phyloP scores from a whole-genome alignment of 352 stramenopile genomes.

The Globisporangium barbulae region DNA sequence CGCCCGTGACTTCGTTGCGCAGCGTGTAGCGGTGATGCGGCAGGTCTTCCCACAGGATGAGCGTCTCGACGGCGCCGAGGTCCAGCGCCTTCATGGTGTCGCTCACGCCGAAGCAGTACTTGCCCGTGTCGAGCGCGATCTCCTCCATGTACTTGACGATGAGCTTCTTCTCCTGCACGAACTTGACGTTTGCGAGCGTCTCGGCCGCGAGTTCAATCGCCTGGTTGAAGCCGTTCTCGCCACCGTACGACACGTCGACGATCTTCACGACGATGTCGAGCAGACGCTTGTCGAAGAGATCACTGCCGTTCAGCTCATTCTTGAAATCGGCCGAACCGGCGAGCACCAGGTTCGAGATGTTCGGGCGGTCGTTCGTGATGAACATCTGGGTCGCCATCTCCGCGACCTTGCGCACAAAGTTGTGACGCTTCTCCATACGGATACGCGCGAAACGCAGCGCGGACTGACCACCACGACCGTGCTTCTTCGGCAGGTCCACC shows the following conservation, averaged over 20 bases:
- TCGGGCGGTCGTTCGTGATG: constrained; percentile 97
- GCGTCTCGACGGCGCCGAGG: constrained; percentile 97
- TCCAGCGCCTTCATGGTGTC: constrained; percentile 99
- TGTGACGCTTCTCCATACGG: constrained; percentile 99
- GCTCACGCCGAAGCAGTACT: constrained; percentile 99
- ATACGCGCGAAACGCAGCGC: constrained; percentile 99
- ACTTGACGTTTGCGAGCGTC: constrained; percentile 98
- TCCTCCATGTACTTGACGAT: constrained; percentile 99
- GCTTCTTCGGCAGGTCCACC: constrained; percentile 99
- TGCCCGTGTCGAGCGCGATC: constrained; percentile 98
- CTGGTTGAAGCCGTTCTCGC: constrained; percentile 99
- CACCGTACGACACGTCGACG: constrained; percentile 99
- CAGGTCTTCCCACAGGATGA: constrained; percentile 99
- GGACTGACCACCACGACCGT: constrained; percentile 98
- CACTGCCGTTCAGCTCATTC: constrained; percentile 93
- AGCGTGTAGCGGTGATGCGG: constrained; percentile 93
- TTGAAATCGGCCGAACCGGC: constrained; percentile 99
- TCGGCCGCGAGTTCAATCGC: constrained; percentile 98
- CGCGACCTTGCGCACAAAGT: constrained; percentile 99
- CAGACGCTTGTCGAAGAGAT: constrained; percentile 97
- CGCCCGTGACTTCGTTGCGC: constrained; percentile 91
- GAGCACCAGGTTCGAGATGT: constrained; percentile 97
- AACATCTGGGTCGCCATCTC: constrained; percentile 98
- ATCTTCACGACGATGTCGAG: constrained; percentile 97
- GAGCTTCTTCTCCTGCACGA: constrained; percentile 99